Base-by-base conservation (phyloP, 768 basidiomycete species). In the Psilocybe azurescens region DNA sequence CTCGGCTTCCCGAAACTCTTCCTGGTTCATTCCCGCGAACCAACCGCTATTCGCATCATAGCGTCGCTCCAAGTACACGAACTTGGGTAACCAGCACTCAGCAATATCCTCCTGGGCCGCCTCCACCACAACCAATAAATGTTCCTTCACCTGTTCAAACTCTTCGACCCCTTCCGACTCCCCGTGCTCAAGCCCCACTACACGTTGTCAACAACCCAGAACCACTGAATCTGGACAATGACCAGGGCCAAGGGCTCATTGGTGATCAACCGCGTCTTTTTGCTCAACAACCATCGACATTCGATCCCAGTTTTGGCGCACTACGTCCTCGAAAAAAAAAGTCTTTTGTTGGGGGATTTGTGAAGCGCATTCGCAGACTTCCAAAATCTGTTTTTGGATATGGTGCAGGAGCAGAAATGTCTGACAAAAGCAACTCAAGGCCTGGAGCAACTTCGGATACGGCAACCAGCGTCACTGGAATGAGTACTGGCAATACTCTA, bases 301-400 rank as follows among this genome's bases (percentile, higher is more conserved):
- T 39, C 28, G 58, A 52, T 41, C 51, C 29, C 13, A 36, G 39
- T 18, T 30, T 39, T 30, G 61, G 39, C 7, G 20, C 51, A 5
- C 24, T 56, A 46, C 66, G 64, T 1, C 66, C 63, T 13, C 55
- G 55, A 54, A 72, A 69, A 49, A 72, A 70, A 20, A 69, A 69
- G 41, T 73, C 74, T 6, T 74, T 79, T 20, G 74, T 79, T 2
- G 76, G 77, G 29, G 77, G 77, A 0, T 76, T 79, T 32, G 72
- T 79, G 11, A 72, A 69, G 53, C 74, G 78, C 6, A 70, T 80
- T 29, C 73, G 73, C 53, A 70, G 66, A 50, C 59, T 79, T 11
- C 77, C 78, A 16, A 74, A 66, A 55, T 68, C 64, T 14, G 68
- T 79, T 6, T 69, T 78, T 46, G 70, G 74, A 41, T 70, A 74